Percentiles rank a stretch among this genome's conserved stretches.
Evolutionary conservation across 108 stramenopile species (phyloP).

Genomic region (Aurantiochytrium sp.): DNA sequence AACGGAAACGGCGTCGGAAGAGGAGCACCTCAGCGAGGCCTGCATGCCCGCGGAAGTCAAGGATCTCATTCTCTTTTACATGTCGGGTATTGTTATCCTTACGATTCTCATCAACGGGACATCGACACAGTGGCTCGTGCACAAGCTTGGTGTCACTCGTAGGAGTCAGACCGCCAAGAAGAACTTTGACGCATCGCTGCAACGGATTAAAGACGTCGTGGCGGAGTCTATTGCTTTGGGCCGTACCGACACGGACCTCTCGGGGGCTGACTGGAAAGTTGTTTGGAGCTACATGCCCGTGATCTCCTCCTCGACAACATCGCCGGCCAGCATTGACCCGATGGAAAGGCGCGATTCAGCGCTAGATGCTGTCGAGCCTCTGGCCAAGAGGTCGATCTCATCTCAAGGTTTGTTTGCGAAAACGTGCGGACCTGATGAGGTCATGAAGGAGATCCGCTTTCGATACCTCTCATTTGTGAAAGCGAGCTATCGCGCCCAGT

Average conservation of each 20-base stretch:
- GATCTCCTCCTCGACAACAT: too few relatives aligned
- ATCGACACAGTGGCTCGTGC: background rate
- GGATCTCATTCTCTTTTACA: constrained; percentile 15
- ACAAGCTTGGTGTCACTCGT: background rate
- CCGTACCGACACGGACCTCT: background rate
- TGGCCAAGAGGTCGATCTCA: background rate
- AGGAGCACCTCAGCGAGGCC: constrained; percentile 18
- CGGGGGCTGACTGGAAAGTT: constrained; percentile 7
- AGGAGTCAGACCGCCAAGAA: background rate
- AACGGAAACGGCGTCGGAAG: background rate
- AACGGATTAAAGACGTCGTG: background rate
- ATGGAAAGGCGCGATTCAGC: too few relatives aligned
- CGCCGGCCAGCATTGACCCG: too few relatives aligned
- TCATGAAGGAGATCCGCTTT: background rate
- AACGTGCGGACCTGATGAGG: background rate
- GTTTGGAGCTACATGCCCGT: background rate
- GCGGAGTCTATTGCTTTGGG: background rate
- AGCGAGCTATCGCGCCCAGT: background rate
- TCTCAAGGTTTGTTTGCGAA: background rate
- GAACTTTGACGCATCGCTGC: background rate
- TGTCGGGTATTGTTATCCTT: constrained; percentile 22
- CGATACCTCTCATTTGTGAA: background rate
- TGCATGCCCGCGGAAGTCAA: background rate
- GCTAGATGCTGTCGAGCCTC: too few relatives aligned
- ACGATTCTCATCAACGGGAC: constrained; percentile 37